These are phyloP conservation scores for Sporobolomyces roseus DNA, from an alignment of 768 basidiomycete species.

Conservation along the genomic window DNA sequence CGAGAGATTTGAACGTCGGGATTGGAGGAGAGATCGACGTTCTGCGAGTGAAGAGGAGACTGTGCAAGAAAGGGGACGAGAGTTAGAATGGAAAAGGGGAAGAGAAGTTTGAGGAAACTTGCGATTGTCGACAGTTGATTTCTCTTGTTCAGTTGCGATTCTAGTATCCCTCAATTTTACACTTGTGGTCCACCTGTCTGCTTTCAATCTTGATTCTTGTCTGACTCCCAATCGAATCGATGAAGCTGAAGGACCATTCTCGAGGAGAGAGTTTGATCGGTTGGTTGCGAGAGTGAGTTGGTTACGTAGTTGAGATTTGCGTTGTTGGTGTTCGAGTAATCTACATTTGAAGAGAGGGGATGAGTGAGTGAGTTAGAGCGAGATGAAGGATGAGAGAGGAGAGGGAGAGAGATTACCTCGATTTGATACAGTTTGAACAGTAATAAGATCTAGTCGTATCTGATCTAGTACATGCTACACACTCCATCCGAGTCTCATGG, in stretches of 20 bases:
- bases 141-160: constrained; percentile 9
- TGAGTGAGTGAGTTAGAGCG: not conserved
- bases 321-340: constrained; percentile 17
- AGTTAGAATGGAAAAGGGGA: too few relatives aligned
- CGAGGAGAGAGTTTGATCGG: constrained; percentile 22
- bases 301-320: constrained; percentile 17
- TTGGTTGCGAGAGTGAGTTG: constrained; percentile 21
- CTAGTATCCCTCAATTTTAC: constrained; percentile 11
- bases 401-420: constrained; percentile 5
- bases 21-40: not conserved
- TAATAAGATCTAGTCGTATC: constrained; percentile 10
- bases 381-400: not conserved
- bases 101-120: not conserved
- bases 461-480: constrained; percentile 2
- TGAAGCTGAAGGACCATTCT: constrained; percentile 2
- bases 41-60: not conserved
- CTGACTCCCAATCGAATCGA: constrained; percentile 8
- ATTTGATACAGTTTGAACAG: constrained; percentile 18
- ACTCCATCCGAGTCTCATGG: constrained; percentile 19
- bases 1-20: constrained; percentile 22
- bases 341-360: constrained; percentile 1
- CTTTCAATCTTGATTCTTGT: constrained; percentile 31
- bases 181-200: constrained; percentile 25
- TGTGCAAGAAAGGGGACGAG: not conserved
- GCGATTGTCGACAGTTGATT: not conserved